phyloP scores from a whole-genome alignment of 306 rosid species.

The Senna tora region DNA sequence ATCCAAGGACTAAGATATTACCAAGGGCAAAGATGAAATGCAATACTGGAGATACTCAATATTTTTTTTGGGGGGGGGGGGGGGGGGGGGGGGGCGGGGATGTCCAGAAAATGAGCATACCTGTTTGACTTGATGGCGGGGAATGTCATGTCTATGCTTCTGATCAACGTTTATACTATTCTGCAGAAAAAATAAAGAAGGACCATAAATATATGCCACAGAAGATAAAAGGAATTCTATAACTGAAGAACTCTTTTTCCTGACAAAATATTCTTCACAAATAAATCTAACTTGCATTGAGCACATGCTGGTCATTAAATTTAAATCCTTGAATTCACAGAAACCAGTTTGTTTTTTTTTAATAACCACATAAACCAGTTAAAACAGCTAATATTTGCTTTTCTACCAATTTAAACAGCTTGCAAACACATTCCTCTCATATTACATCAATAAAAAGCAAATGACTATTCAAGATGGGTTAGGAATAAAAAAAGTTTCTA shows the following conservation, averaged over 20 bases:
- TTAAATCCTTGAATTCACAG: not conserved
- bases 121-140: conserved; percentile 72
- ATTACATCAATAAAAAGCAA: not conserved
- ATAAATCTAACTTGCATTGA: conserved; percentile 4
- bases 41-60: not conserved
- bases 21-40: not conserved
- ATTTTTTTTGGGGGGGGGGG: too few relatives aligned
- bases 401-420: not conserved
- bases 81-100: too few relatives aligned
- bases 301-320: not conserved
- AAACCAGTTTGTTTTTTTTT: too few relatives aligned
- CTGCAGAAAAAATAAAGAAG: conserved; percentile 44
- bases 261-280: not conserved
- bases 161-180: conserved; percentile 63
- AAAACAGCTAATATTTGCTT: not conserved
- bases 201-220: conserved; percentile 4
- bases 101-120: conserved; percentile 36
- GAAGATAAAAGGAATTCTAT: not conserved
- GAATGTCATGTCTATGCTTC: conserved; percentile 75
- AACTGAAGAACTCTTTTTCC: not conserved
- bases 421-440: not conserved
- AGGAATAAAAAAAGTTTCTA: not conserved
- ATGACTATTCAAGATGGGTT: not conserved
- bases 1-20: not conserved
- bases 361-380: not conserved